Evolutionary conservation across 768 basidiomycete genomes (phyloP), one percentile per base, ranked within the genome.

Genomic region (Arthromyces matolae): DNA sequence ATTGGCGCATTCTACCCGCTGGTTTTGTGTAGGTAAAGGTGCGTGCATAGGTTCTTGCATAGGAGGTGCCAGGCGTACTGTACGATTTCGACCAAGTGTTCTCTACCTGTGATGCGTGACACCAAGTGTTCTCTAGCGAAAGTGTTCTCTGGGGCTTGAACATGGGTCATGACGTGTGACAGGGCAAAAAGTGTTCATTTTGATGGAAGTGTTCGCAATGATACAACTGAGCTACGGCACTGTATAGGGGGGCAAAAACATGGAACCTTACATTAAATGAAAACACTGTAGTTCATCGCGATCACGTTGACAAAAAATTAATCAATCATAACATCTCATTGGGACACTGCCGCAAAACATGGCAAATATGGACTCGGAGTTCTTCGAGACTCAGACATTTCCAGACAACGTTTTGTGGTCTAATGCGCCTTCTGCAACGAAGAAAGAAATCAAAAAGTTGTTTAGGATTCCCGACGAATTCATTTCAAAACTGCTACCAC

Each of bases 141-240:
- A 34, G n/a, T 42, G 40, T 42, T 42, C 40, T 29, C 16, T 27
- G n/a, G n/a, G n/a, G n/a, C n/a, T n/a, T n/a, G n/a, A n/a, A n/a
- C n/a, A 9, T 9, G 3, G 23, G 5, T 25, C 27, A 12, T 31
- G 27, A 42, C 16, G 5, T 10, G 12, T 42, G 40, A 42, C 40
- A 42, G 40, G 28, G 13, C 40, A 42, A 42, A 7, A 42, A 42
- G 40, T 42, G 40, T 42, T 42, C 40, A 42, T 42, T 42, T 28
- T 42, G 25, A n/a, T 18, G 5, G 36, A 42, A 31, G 40, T 42
- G 40, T 42, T 42, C 40, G 18, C 40, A 38, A 38, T 22, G 19
- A 4, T 18, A 8, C 10, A 22, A 9, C 9, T 22, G 23, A 22
- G 18, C 23, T 19, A 38, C 36, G 23, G 12, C 23, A 38, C 19